Conservation (phyloP, 345 rosid species). For the Corchorus capsularis region DNA sequence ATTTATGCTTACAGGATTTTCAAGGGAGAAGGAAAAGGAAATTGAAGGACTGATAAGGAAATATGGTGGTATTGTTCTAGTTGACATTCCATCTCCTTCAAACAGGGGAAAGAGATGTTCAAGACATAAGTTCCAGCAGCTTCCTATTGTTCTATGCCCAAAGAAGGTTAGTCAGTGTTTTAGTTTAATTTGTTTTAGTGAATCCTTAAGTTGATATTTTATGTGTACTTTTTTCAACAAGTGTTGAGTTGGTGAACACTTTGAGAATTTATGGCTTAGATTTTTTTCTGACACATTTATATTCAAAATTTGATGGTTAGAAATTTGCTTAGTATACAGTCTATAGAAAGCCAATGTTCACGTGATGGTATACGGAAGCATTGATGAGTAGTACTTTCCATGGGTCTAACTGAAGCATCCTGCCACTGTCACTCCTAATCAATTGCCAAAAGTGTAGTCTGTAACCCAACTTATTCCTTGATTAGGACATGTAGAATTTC, state of each 20-base stretch:
- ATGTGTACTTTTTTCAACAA: not conserved
- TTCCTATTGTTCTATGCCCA: conserved; percentile 49
- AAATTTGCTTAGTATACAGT: not conserved
- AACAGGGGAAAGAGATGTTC: conserved; percentile 34
- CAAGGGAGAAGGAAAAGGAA: conserved; percentile 53
- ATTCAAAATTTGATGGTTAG: not conserved
- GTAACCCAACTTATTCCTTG: not conserved
- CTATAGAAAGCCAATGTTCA: not conserved
- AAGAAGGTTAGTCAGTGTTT: conserved; percentile 52
- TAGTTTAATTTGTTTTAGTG: not conserved
- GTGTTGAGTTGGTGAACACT: not conserved
- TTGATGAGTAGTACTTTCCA: not conserved
- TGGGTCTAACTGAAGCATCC: not conserved
- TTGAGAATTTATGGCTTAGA: not conserved
- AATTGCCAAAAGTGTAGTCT: not conserved
- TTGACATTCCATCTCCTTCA: conserved; percentile 49
- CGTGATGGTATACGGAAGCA: not conserved
- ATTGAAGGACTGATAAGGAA: conserved; percentile 44
- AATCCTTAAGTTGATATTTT: not conserved
- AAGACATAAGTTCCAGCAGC: conserved; percentile 29
- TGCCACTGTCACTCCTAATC: not conserved
- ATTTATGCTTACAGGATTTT: conserved; percentile 68
- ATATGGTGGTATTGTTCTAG: conserved; percentile 57
- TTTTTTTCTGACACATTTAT: conserved; percentile 9
- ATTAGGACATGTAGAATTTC: not conserved